Evolutionary conservation across 345 rosid species (phyloP), one percentile per base, ranked within the genome.

Genomic region (Sonneratia alba): DNA sequence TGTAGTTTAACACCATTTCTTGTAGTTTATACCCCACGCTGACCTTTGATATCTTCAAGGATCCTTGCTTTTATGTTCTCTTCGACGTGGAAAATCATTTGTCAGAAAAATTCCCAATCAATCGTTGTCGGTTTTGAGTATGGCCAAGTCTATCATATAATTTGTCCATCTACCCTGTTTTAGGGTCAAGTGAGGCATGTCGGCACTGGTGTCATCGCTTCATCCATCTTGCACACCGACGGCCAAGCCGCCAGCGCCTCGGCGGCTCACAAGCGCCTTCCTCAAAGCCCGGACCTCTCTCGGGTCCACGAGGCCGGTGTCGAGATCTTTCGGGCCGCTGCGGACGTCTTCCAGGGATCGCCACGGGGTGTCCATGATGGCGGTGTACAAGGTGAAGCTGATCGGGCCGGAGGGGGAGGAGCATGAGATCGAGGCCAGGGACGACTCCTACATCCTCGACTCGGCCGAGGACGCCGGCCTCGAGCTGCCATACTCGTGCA

Each of bases 401-500:
- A 72, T 93, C 7, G 91, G 90, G 74, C 97, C 96, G 0, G 80
- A 88, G 0, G 96, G 94, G 0, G 78, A 79, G 19, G 94, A 76
- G 81, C 55, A 66, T 0, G 97, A 88, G 75, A 83, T 93, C 0
- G 91, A 91, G 43, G 96, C 88, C 14, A 71, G 77, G 0, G 93
- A 87, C 7, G 89, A 86, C 56, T 34, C 78, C 13, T 89, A 81
- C 91, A 87, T 93, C 66, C 84, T 93, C 19, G 97, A 91, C 69
- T 85, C 93, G 24, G 97, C 95, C 10, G 98, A 93, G 82, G 72
- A 68, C 15, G 95, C 91, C 0, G 98, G 96, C 71, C 61, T 86
- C 4, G 98, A 93, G 19, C 79, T 91, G 81, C 98, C 97, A 8
- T 89, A 86, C 77, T 93, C 95, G 19, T 91, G 98, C 86, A 80